Evolutionary conservation across 2,329 filamentous ascomycete species (phyloP).

Genomic region (Alternaria sp.): DNA sequence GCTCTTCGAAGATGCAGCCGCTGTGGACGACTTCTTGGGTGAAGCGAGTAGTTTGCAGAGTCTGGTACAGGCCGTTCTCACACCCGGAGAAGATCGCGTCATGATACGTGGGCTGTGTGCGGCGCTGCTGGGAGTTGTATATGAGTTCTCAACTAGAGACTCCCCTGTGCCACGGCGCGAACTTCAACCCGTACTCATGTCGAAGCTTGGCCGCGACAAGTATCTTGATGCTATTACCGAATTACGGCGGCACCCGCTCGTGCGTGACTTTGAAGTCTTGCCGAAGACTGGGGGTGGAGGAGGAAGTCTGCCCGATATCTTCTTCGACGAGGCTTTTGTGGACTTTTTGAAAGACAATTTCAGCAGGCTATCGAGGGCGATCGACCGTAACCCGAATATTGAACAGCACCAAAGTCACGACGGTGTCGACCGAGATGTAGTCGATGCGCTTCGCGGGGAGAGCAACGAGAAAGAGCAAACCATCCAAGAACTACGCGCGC

Average conservation of each 20-base stretch:
- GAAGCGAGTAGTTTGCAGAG: constrained; percentile 94
- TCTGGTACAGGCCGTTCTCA: constrained; percentile 74
- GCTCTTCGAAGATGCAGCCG: constrained; percentile 91
- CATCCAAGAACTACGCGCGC: constrained; percentile 65
- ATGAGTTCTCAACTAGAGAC: constrained; percentile 98
- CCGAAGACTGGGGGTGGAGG: constrained; percentile 66
- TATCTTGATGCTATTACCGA: constrained; percentile 84
- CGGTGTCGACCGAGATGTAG: constrained; percentile 90
- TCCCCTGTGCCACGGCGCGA: constrained; percentile 85
- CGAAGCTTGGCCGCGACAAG: constrained; percentile 81
- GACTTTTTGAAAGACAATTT: constrained; percentile 98
- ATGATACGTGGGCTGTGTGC: constrained; percentile 84
- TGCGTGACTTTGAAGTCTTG: constrained; percentile 90
- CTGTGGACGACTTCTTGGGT: constrained; percentile 89
- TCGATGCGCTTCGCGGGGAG: constrained; percentile 83
- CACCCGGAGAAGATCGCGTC: constrained; percentile 62
- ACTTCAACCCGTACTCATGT: constrained; percentile 78
- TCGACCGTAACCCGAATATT: constrained; percentile 88
- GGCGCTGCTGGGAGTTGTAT: constrained; percentile 84
- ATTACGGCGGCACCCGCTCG: constrained; percentile 76
- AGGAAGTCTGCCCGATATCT: constrained; percentile 76
- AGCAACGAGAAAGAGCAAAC: constrained; percentile 74
- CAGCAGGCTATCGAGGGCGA: constrained; percentile 79
- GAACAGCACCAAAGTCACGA: constrained; percentile 88
- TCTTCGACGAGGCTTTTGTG: constrained; percentile 85